phyloP scores from a whole-genome alignment of 2,329 filamentous ascomycete genomes.

The Trichoderma sp. region DNA sequence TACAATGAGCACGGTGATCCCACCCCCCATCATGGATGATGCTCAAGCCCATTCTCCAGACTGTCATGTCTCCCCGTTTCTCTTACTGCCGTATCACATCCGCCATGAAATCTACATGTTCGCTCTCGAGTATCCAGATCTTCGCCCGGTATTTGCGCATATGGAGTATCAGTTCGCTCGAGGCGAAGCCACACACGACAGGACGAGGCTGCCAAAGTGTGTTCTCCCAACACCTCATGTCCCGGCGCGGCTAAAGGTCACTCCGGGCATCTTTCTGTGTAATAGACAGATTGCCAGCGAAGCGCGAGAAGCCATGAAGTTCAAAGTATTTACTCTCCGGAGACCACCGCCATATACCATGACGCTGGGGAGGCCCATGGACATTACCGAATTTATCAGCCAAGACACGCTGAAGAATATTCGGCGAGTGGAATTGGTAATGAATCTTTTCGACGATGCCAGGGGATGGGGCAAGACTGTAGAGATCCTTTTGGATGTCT shows the following conservation, averaged over 20 bases:
- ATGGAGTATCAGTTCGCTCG: background rate
- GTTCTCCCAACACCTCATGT: background rate
- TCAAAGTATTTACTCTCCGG: background rate
- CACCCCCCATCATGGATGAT: background rate
- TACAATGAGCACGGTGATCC: background rate
- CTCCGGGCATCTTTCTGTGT: background rate
- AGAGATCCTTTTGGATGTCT: background rate
- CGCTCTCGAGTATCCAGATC: background rate
- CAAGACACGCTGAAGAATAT: conserved; percentile 1
- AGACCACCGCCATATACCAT: background rate
- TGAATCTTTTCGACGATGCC: background rate
- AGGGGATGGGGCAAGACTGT: background rate
- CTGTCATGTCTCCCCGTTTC: background rate
- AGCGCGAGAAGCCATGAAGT: background rate
- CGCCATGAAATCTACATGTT: background rate
- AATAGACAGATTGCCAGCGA: background rate
- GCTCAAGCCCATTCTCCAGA: background rate
- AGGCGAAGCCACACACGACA: background rate
- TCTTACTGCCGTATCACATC: background rate
- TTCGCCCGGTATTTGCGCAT: background rate
- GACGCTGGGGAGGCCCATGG: background rate
- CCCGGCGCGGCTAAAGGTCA: background rate
- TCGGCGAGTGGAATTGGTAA: background rate
- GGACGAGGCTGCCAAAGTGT: background rate
- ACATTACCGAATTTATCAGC: conserved; percentile 6